phyloP scores from a whole-genome alignment of 768 basidiomycete genomes.

The Dictyophora rubrovolvata region DNA sequence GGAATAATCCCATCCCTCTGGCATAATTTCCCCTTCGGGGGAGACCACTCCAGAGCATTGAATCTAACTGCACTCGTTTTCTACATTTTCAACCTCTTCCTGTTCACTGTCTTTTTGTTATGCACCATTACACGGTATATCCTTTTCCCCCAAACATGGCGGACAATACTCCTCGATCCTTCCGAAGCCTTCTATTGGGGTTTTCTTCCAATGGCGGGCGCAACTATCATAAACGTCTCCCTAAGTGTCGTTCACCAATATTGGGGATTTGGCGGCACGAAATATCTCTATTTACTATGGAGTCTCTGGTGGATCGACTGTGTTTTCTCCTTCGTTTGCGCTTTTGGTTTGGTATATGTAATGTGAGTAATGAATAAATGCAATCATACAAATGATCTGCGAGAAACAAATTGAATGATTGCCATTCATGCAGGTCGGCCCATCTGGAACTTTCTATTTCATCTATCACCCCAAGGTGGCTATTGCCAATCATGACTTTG shows the following conservation, averaged over 20 bases:
- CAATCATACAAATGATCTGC: too few species aligned
- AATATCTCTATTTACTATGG: constrained; percentile 49
- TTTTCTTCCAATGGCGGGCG: constrained; percentile 47
- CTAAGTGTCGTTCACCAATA: constrained; percentile 33
- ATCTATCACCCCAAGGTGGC: constrained; percentile 53
- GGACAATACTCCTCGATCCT: constrained; percentile 37
- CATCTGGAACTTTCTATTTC: constrained; percentile 46
- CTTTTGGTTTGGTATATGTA: constrained; percentile 50
- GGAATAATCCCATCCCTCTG: constrained; percentile 48
- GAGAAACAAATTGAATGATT: neutral
- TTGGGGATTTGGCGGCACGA: constrained; percentile 39
- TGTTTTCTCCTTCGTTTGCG: constrained; percentile 43
- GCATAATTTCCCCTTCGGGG: constrained; percentile 45
- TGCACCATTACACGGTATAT: constrained; percentile 41
- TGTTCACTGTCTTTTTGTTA: constrained; percentile 41
- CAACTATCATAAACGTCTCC: constrained; percentile 46
- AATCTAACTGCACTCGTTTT: constrained; percentile 35
- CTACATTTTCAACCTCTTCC: constrained; percentile 47
- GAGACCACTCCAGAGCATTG: constrained; percentile 26
- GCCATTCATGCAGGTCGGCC: constrained; percentile 34
- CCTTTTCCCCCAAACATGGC: constrained; percentile 32
- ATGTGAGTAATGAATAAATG: constrained; percentile 40
- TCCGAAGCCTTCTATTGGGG: constrained; percentile 40
- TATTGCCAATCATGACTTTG: constrained; percentile 67
- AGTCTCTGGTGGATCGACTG: constrained; percentile 63